Evolutionary conservation across 352 stramenopile species (phyloP).

Genomic region (Pythium phragmiticola): DNA sequence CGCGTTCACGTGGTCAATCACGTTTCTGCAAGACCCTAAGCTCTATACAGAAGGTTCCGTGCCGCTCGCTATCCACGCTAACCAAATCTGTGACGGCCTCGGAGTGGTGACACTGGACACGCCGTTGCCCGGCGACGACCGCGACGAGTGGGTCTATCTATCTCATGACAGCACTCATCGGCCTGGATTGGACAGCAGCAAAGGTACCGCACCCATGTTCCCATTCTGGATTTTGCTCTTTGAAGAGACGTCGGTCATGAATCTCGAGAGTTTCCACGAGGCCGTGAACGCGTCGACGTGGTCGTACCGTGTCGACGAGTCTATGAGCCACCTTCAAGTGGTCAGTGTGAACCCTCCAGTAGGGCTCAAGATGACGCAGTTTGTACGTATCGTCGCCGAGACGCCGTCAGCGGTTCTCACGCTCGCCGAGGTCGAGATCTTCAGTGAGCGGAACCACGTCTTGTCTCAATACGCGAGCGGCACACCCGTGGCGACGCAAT

Average conservation of each 20-base stretch:
- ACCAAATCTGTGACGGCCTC: conserved; percentile 39
- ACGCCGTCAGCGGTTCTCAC: conserved; percentile 42
- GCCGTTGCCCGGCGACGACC: conserved; percentile 43
- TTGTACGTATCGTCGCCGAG: conserved; percentile 59
- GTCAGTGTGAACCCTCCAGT: conserved; percentile 48
- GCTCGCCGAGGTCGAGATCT: conserved; percentile 78
- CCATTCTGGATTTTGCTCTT: conserved; percentile 83
- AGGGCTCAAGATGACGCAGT: conserved; percentile 43
- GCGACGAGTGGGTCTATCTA: conserved; percentile 38
- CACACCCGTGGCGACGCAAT: conserved; percentile 46
- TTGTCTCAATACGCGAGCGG: conserved; percentile 61
- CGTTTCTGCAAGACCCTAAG: conserved; percentile 48
- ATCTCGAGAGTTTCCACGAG: conserved; percentile 59
- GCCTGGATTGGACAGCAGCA: conserved; percentile 17
- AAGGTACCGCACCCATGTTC: conserved; percentile 50
- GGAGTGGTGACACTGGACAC: conserved; percentile 34
- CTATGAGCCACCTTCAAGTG: conserved; percentile 28
- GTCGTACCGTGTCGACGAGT: conserved; percentile 36
- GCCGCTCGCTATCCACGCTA: conserved; percentile 33
- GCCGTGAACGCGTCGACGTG: conserved; percentile 50
- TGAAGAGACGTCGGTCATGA: conserved; percentile 48
- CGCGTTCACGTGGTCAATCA: conserved; percentile 68
- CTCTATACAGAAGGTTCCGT: conserved; percentile 9
- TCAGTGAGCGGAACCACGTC: conserved; percentile 45
- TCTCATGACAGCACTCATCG: conserved; percentile 19